These are phyloP conservation scores for Passalora sequoiae DNA, from an alignment of 2,329 filamentous ascomycete species.

Conservation along the genomic window DNA sequence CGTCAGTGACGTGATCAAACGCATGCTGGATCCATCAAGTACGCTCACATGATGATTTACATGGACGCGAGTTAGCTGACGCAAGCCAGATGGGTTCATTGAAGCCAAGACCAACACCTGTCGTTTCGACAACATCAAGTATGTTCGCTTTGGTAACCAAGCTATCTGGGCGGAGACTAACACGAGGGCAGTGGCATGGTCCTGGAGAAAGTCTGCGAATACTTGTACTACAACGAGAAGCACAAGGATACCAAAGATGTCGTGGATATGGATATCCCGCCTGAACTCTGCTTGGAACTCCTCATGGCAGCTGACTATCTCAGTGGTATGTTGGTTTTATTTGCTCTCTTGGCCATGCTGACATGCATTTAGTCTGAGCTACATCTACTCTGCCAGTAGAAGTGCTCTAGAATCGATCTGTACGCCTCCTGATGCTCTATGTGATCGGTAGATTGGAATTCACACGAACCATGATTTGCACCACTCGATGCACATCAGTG, in stretches of 20 bases:
- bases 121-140: slow-evolving; percentile 69
- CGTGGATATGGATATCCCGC: slow-evolving; percentile 73
- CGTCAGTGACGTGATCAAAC: slow-evolving; percentile 66
- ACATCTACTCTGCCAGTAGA: not conserved
- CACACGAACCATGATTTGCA: too few species aligned
- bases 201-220: slow-evolving; percentile 76
- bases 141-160: too few species aligned
- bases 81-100: slow-evolving; percentile 53
- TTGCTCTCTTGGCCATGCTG: not conserved
- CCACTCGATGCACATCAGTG: too few species aligned
- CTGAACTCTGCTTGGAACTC: slow-evolving; percentile 71
- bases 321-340: slow-evolving; percentile 41
- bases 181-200: slow-evolving; percentile 65
- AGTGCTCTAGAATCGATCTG: not conserved
- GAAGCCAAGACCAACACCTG: slow-evolving; percentile 63
- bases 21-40: slow-evolving; percentile 69
- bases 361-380: slow-evolving; percentile 1
- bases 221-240: slow-evolving; percentile 77
- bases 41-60: slow-evolving; percentile 24
- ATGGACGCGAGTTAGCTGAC: not conserved
- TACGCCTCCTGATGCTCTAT: not conserved
- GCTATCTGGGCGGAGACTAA: too few species aligned
- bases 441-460: too few species aligned
- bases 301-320: slow-evolving; percentile 73
- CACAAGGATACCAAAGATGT: slow-evolving; percentile 66